Conservation (phyloP, 306 rosid species). For the Cercis canadensis region DNA sequence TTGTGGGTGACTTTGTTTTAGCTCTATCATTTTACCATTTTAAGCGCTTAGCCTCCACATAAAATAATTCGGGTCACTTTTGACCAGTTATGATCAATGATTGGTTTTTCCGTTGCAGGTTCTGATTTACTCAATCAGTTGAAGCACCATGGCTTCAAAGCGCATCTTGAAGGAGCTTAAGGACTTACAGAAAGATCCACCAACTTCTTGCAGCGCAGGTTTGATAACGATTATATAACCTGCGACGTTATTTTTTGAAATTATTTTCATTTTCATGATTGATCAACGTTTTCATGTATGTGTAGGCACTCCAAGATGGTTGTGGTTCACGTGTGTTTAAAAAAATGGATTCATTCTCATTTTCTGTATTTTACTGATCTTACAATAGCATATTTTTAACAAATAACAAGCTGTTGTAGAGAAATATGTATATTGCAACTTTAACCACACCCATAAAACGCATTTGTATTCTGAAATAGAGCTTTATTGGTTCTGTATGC, state of each 20-base stretch:
- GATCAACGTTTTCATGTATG: no score
- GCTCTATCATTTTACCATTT: neutral
- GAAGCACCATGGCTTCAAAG: constrained; percentile 69
- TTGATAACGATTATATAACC: neutral
- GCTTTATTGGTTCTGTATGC: neutral
- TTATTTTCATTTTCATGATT: no score
- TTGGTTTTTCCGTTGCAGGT: neutral
- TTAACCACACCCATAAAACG: neutral
- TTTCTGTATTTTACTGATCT: neutral
- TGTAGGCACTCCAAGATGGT: neutral
- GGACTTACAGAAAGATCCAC: constrained; percentile 90
- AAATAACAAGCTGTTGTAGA: neutral
- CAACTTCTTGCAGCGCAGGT: constrained; percentile 87
- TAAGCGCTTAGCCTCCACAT: no score
- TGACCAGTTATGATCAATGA: neutral
- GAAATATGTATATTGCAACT: neutral
- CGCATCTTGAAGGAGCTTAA: constrained; percentile 79
- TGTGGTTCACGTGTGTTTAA: neutral
- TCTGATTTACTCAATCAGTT: neutral
- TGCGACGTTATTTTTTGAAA: neutral
- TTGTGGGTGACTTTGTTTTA: neutral
- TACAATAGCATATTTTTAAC: neutral
- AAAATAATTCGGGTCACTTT: no score
- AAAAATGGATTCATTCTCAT: neutral
- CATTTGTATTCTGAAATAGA: neutral